Evolutionary conservation across 148 eudicot genomes (phyloP), one percentile per base, ranked within the genome.

Genomic region (Fagopyrum tataricum): DNA sequence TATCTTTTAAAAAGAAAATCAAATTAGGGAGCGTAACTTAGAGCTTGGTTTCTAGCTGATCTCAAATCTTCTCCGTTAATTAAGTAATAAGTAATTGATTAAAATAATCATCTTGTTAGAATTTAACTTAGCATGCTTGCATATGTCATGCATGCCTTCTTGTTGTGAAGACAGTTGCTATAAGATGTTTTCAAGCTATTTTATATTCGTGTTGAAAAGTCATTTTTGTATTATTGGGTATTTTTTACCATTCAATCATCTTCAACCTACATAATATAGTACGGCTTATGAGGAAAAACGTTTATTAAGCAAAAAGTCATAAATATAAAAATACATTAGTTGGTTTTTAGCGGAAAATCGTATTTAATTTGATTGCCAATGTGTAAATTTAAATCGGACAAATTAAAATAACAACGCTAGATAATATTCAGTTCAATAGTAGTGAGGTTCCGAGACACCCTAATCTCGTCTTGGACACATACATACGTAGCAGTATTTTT

Each of bases 81-180:
- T 21, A 23, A 18, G 20, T 55, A 2, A 46, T 21, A 23, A 18
- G 20, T 55, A 2, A 46, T 46, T 31, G 4, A 52, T 4, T 51
- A 15, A 52, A 55, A 6, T 55, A 20, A 55, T 55, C 2, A 4
- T 64, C 43, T 37, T 64, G 69, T 64, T 13, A 64, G 43, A 64
- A 14, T 39, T 31, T 10, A 46, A 64, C 18, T 18, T 61, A 31
- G 69, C 69, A 64, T 64, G 69, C 69, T 64, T 64, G 69, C 69
- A 64, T 64, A 64, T 64, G 69, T 62, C 68, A 64, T 15, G 42
- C 44, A 14, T 31, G 44, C 43, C 5, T 64, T 39, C 66, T 8
- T 24, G 15, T 24, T 59, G 20, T 4, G 39, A 14, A 8, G 66
- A 58, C 6, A 20, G 8, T 23, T 14, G 3, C 8, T 20, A 4